Evolutionary conservation across 2,329 filamentous ascomycete species (phyloP).

Genomic region (Colletotrichum gigasporum): DNA sequence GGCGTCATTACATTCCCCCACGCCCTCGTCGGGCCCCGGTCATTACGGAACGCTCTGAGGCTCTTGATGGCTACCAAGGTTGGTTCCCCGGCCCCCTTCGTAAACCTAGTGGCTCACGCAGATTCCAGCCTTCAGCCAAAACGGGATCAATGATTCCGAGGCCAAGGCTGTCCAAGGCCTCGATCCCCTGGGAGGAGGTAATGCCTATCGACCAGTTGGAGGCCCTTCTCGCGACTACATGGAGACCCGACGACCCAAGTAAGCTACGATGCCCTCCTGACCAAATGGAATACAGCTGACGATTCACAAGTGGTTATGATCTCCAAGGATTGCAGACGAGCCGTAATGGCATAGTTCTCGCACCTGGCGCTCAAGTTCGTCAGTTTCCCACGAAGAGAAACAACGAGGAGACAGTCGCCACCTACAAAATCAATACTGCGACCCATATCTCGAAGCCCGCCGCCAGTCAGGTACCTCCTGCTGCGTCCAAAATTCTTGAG

Average conservation of each 20-base stretch:
- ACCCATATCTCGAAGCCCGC: not conserved
- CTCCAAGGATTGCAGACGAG: constrained; percentile 9
- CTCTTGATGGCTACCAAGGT: constrained; percentile 10
- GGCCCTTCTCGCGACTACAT: not conserved
- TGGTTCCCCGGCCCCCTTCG: too few species aligned
- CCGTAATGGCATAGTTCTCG: constrained; percentile 7
- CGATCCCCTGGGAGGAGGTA: constrained; percentile 34
- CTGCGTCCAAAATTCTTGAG: not conserved
- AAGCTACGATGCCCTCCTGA: not conserved
- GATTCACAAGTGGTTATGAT: not conserved
- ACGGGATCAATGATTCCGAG: constrained; percentile 42
- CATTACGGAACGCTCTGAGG: not conserved
- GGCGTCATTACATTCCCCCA: not conserved
- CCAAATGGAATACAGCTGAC: not conserved
- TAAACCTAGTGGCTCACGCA: too few species aligned
- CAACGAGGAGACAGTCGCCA: not conserved
- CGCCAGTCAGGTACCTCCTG: not conserved
- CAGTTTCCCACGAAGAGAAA: not conserved
- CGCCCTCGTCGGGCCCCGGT: constrained; percentile 2
- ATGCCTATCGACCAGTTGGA: not conserved
- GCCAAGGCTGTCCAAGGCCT: constrained; percentile 37
- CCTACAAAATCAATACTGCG: not conserved
- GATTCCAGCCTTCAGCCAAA: constrained; percentile 36
- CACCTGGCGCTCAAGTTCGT: not conserved
- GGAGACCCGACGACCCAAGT: not conserved